A percentile compares a stretch with the other conserved stretches of the same genome.
Evolutionary conservation across 1,284 basidiomycete genomes (phyloP).

Genomic region (Naganishia sp.): DNA sequence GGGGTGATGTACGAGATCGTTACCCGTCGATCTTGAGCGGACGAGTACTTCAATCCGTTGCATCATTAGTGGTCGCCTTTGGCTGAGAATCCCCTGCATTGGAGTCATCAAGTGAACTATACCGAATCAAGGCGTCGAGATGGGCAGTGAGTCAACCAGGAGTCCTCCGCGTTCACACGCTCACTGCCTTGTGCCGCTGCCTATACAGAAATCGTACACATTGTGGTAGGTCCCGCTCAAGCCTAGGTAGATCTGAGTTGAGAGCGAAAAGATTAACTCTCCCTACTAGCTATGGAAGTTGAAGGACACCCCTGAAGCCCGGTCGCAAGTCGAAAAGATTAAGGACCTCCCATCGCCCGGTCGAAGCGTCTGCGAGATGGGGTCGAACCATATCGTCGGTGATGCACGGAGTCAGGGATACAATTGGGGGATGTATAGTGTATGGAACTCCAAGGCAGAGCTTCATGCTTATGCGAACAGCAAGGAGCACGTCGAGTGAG

Average conservation of each 20-base stretch:
- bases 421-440: slow-evolving; percentile 31
- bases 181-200: neutral
- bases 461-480: slow-evolving; percentile 30
- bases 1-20: no score
- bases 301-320: slow-evolving; percentile 25
- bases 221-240: slow-evolving; percentile 25
- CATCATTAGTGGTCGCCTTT: no score
- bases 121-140: neutral
- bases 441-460: slow-evolving; percentile 27
- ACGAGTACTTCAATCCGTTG: no score
- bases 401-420: slow-evolving; percentile 24
- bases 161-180: neutral
- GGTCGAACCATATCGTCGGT: slow-evolving; percentile 25
- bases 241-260: neutral
- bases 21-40: no score
- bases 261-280: neutral
- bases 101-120: no score
- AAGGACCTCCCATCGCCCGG: slow-evolving; percentile 23
- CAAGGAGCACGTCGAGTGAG: slow-evolving; percentile 34
- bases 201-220: slow-evolving; percentile 30
- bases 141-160: slow-evolving; percentile 16
- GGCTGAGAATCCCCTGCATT: no score
- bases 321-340: slow-evolving; percentile 22
- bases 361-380: slow-evolving; percentile 20
- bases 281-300: slow-evolving; percentile 31